phyloP scores from a whole-genome alignment of 306 rosid species.

The Sphenostylis stenocarpa region DNA sequence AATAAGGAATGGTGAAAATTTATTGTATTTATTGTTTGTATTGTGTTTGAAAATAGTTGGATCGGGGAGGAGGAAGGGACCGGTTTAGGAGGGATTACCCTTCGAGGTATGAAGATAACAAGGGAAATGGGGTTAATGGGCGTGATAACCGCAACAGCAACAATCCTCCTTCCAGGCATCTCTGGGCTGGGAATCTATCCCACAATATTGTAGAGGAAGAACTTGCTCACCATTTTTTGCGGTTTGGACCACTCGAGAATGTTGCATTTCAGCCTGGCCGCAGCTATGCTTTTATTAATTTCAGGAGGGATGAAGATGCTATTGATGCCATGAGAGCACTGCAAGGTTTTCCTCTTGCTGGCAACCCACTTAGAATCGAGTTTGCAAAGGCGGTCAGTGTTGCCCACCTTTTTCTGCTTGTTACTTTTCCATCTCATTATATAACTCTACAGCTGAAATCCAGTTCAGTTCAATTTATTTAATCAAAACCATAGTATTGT shows the following conservation, averaged over 20 bases:
- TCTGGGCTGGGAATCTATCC: slow-evolving; percentile 88
- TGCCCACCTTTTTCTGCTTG: slow-evolving; percentile 58
- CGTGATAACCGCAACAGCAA: slow-evolving; percentile 32
- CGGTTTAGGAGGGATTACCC: slow-evolving; percentile 54
- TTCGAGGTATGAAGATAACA: slow-evolving; percentile 43
- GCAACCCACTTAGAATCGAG: slow-evolving; percentile 88
- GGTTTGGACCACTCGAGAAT: slow-evolving; percentile 73
- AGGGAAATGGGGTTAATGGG: slow-evolving; percentile 34
- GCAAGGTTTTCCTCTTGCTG: slow-evolving; percentile 71
- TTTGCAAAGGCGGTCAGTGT: slow-evolving; percentile 99
- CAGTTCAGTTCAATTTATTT: slow-evolving; percentile 29
- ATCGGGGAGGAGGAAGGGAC: slow-evolving; percentile 54
- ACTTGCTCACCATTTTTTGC: slow-evolving; percentile 60
- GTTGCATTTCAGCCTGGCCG: slow-evolving; percentile 87
- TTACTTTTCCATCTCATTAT: slow-evolving; percentile 48
- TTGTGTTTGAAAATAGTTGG: slow-evolving; percentile 36
- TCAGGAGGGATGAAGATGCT: slow-evolving; percentile 75
- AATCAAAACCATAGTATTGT: slow-evolving; percentile 4
- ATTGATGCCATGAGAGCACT: slow-evolving; percentile 71
- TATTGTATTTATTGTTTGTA: slow-evolving; percentile 3
- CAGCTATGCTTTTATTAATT: slow-evolving; percentile 86
- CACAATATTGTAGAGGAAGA: slow-evolving; percentile 67
- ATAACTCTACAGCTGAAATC: slow-evolving; percentile 27
- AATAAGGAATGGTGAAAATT: slow-evolving; percentile 1
- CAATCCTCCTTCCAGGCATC: slow-evolving; percentile 79